Percentiles rank a stretch among this genome's conserved stretches.
Conservation (phyloP, 2,329 filamentous ascomycete species). For the Penicillium sp. region DNA sequence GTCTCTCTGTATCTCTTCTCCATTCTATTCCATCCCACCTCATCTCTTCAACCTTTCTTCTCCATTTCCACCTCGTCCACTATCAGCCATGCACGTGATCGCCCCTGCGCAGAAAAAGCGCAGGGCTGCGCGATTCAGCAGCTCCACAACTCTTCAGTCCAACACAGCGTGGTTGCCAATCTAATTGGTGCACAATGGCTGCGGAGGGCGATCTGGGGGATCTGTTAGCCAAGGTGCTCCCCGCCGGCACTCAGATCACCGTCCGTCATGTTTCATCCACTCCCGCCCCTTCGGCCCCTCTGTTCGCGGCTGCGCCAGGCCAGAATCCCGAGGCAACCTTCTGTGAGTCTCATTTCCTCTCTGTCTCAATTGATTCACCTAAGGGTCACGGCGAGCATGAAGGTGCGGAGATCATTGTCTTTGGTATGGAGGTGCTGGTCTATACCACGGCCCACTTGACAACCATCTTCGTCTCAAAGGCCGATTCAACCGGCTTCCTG, state of each 20-base stretch:
- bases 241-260: slow-evolving; percentile 62
- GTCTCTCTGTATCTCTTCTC: too few relatives aligned
- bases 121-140: slow-evolving; percentile 11
- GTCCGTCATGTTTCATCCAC: slow-evolving; percentile 88
- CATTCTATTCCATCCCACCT: too few relatives aligned
- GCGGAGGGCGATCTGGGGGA: slow-evolving; percentile 43
- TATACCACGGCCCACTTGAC: slow-evolving; percentile 81
- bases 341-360: slow-evolving; percentile 81
- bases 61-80: too few relatives aligned
- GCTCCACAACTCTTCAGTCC: slow-evolving; percentile 22
- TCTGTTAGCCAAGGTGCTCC: slow-evolving; percentile 57
- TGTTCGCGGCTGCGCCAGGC: slow-evolving; percentile 79
- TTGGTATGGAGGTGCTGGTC: slow-evolving; percentile 85
- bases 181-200: slow-evolving; percentile 32
- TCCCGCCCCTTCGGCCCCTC: slow-evolving; percentile 71
- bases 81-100: slow-evolving; percentile 31
- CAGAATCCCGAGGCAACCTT: slow-evolving; percentile 76
- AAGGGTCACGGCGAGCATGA: slow-evolving; percentile 27
- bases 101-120: slow-evolving; percentile 12
- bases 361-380: slow-evolving; percentile 55
- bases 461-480: slow-evolving; percentile 93
- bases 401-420: slow-evolving; percentile 66
- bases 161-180: slow-evolving; percentile 20
- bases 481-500: slow-evolving; percentile 91
- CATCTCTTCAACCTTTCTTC: too few relatives aligned